Percentiles rank a stretch among this genome's conserved stretches.
These are phyloP conservation scores for Flaveria sonorensis DNA, from an alignment of 129 eudicot species.

Conservation along the genomic window DNA sequence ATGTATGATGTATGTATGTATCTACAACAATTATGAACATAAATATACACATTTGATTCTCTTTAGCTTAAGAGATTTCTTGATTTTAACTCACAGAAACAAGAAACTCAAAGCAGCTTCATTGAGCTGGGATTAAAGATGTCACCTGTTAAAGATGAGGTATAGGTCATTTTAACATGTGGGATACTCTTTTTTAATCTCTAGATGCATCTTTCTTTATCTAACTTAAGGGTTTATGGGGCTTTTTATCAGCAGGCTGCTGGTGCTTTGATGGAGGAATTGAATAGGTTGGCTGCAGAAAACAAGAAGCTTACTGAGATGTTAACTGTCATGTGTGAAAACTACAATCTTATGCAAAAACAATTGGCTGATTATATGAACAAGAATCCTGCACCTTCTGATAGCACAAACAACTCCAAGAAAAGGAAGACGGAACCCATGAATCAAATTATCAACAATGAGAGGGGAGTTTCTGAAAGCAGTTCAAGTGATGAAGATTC, in stretches of 20 bases:
- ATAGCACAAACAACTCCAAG: constrained; percentile 32
- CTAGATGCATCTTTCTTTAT: neutral
- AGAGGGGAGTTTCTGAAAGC: constrained; percentile 56
- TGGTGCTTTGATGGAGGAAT: constrained; percentile 65
- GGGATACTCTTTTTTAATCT: neutral
- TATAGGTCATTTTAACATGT: constrained; percentile 26
- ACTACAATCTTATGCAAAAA: constrained; percentile 64
- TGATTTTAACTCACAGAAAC: constrained; percentile 49
- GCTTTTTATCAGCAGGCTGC: constrained; percentile 42
- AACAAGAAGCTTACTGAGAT: constrained; percentile 80
- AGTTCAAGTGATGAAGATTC: constrained; percentile 91
- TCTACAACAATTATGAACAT: neutral
- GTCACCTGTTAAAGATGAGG: constrained; percentile 55
- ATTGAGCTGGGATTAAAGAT: constrained; percentile 55
- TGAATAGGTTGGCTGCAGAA: constrained; percentile 73
- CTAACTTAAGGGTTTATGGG: neutral
- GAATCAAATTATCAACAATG: constrained; percentile 38
- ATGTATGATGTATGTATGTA: neutral
- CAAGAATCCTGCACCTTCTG: constrained; percentile 41
- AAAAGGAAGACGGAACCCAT: constrained; percentile 50
- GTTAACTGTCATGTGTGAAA: constrained; percentile 74
- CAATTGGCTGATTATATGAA: constrained; percentile 61
- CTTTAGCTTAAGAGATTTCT: constrained; percentile 20
- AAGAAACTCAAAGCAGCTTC: constrained; percentile 56
- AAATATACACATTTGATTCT: neutral